Base-by-base conservation (phyloP, 805 yeast genomes). In the Candida caryicola region DNA sequence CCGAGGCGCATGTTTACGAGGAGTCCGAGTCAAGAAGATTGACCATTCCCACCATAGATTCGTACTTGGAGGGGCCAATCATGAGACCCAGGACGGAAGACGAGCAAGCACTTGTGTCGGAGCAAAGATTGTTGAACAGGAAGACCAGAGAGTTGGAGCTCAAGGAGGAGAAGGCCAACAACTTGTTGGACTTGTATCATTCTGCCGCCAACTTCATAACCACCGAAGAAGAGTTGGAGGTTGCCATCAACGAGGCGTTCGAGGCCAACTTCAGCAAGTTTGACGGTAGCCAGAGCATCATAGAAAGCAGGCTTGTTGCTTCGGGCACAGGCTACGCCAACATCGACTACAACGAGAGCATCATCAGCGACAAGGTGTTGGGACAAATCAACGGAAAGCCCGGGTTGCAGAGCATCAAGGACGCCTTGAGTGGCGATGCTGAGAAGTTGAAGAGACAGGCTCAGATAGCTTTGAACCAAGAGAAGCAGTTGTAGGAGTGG, bases 41-140 rank as follows among this genome's bases (percentile, higher is more conserved):
- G 52, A 86, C 95, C 1, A 68, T 87, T 35, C 96, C 96, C 33
- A 84, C 95, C 1, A 69, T 89, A 40, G 88, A 83, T 51, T 71
- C 74, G 27, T 71, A 79, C 46, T 60, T 86, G 43, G 59, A 73
- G 16, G 86, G 85, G 2, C 85, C 91, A 12, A 64, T 88, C 43
- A 76, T 90, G 71, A 74, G 84, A 54, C 76, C 65, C 33, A 75
- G 95, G 59, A 83, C 95, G 0, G 69, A 65, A 17, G 93, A 81
- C 52, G 95, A 90, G 62, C 59, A 63, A 35, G 74, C 71, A 37
- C 51, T 74, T 19, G 63, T 86, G 46, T 50, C 60, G 21, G 73
- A 77, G 51, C 85, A 84, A 59, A 74, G 90, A 48, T 61, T 67
- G 33, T 76, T 83, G 50, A 90, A 89, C 62, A 74, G 93, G 57